Conservation (phyloP, 2,329 filamentous ascomycete genomes). For the Monosporascus sp. region DNA sequence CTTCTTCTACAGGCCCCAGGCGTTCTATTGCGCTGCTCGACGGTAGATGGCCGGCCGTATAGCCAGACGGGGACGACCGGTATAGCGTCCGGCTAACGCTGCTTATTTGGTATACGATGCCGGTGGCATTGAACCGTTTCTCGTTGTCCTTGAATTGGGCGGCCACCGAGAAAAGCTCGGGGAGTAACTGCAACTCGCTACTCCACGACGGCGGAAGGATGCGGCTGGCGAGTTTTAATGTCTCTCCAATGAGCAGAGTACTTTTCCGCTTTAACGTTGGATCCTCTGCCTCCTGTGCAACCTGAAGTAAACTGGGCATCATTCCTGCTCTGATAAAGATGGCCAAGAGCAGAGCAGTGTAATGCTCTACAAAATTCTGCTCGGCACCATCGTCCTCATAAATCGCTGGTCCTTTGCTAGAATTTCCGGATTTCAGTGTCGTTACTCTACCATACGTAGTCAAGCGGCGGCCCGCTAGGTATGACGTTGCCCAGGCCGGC, state of each 20-base stretch:
- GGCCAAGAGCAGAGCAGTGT: slow-evolving; percentile 81
- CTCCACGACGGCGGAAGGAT: slow-evolving; percentile 79
- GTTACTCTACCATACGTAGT: slow-evolving; percentile 96
- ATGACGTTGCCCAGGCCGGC: slow-evolving; percentile 90
- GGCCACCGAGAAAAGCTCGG: slow-evolving; percentile 75
- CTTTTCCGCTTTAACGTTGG: slow-evolving; percentile 77
- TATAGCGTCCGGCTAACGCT: slow-evolving; percentile 93
- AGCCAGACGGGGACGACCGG: slow-evolving; percentile 58
- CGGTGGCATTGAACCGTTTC: slow-evolving; percentile 72
- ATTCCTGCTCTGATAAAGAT: slow-evolving; percentile 80
- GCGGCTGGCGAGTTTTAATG: slow-evolving; percentile 82
- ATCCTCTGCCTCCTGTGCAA: slow-evolving; percentile 64
- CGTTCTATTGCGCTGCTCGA: slow-evolving; percentile 42
- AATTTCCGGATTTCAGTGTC: slow-evolving; percentile 62
- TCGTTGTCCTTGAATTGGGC: slow-evolving; percentile 65
- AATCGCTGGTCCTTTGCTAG: slow-evolving; percentile 40
- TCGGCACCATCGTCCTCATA: slow-evolving; percentile 64
- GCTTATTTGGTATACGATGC: slow-evolving; percentile 96
- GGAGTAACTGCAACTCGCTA: slow-evolving; percentile 77
- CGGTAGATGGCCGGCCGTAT: slow-evolving; percentile 30
- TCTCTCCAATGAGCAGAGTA: slow-evolving; percentile 83
- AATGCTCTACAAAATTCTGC: slow-evolving; percentile 88
- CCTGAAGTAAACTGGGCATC: slow-evolving; percentile 53
- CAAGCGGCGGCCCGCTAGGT: slow-evolving; percentile 82
- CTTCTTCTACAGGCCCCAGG: slow-evolving; percentile 48